Evolutionary conservation across 345 rosid species (phyloP).

Genomic region (Brassica rapa): DNA sequence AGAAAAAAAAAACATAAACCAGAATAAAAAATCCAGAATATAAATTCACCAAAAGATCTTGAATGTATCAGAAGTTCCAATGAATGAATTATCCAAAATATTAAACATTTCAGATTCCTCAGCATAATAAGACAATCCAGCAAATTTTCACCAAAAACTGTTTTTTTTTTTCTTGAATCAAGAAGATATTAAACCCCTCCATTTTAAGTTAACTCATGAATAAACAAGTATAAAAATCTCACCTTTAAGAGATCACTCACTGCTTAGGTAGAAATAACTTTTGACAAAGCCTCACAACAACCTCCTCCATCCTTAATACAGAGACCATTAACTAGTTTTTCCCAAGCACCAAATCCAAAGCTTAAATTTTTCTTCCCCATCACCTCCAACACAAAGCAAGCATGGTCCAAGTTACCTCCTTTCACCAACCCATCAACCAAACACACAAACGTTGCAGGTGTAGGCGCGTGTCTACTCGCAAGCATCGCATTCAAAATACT

Average conservation of each 20-base stretch:
- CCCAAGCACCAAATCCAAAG: conserved; percentile 57
- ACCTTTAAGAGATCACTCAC: conserved; percentile 25
- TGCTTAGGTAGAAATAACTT: conserved; percentile 40
- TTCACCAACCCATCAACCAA: conserved; percentile 57
- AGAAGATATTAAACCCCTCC: neutral
- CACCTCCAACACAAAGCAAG: conserved; percentile 69
- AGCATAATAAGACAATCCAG: neutral
- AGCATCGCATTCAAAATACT: conserved; percentile 75
- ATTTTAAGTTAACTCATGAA: conserved; percentile 1
- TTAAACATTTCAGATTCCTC: conserved; percentile 4
- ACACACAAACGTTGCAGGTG: conserved; percentile 51
- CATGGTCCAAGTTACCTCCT: conserved; percentile 59
- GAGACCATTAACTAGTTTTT: conserved; percentile 48
- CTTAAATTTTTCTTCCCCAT: conserved; percentile 67
- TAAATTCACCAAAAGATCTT: conserved; percentile 16
- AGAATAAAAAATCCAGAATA: neutral
- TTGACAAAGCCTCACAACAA: conserved; percentile 45
- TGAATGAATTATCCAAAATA: neutral
- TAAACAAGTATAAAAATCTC: conserved; percentile 10
- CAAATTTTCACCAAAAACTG: neutral
- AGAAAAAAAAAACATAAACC: conserved; percentile 13
- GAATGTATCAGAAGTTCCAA: conserved; percentile 2
- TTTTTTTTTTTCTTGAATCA: neutral
- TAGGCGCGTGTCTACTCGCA: conserved; percentile 63
- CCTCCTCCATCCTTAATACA: conserved; percentile 41